phyloP scores from a whole-genome alignment of 2,329 filamentous ascomycete species.

The Reticulascus tulasneorum region DNA sequence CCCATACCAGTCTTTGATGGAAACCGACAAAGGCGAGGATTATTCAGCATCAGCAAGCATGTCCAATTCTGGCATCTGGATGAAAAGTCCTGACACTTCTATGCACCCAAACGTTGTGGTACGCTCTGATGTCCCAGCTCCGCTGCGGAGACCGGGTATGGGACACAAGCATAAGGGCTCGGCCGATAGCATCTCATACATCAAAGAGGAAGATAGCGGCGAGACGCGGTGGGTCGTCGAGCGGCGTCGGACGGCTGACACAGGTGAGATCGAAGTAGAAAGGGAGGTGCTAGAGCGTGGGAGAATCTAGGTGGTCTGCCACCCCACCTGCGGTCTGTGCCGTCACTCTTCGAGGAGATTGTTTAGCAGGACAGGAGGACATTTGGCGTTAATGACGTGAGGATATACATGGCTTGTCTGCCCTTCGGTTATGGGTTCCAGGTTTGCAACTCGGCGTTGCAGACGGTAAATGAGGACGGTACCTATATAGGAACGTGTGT shows the following conservation, averaged over 20 bases:
- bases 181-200: slow-evolving; percentile 67
- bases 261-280: slow-evolving; percentile 60
- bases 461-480: no score
- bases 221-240: slow-evolving; percentile 67
- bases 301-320: slow-evolving; percentile 33
- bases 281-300: slow-evolving; percentile 60
- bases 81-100: slow-evolving; percentile 15
- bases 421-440: no score
- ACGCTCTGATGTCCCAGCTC: slow-evolving; percentile 8
- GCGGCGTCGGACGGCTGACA: slow-evolving; percentile 60
- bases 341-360: no score
- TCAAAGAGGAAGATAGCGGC: slow-evolving; percentile 55
- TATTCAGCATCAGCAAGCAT: slow-evolving; percentile 16
- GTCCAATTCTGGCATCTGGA: slow-evolving; percentile 20
- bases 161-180: slow-evolving; percentile 53
- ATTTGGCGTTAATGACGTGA: no score
- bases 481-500: no score
- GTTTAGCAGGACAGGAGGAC: no score
- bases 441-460: no score
- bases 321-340: no score
- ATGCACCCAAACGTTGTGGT: slow-evolving; percentile 14
- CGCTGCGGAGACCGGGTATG: slow-evolving; percentile 23
- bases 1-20: slow-evolving; percentile 34
- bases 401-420: no score
- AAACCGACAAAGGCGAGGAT: slow-evolving; percentile 29